Evolutionary conservation across 345 rosid genomes (phyloP).

Genomic region (Linum usitatissimum): DNA sequence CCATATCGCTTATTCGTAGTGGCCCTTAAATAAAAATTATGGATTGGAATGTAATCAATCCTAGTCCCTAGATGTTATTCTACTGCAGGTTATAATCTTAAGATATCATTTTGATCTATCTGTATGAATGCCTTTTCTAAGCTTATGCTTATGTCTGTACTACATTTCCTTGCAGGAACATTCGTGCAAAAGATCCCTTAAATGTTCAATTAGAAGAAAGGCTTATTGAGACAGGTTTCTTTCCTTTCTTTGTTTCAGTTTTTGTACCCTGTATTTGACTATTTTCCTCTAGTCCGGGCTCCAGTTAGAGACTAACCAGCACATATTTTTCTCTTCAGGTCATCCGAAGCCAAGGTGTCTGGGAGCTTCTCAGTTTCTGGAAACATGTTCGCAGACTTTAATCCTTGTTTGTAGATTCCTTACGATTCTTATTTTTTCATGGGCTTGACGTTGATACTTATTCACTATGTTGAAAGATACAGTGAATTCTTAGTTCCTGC

Average conservation of each 20-base stretch:
- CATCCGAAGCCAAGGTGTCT: conserved; percentile 29
- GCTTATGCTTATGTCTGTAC: neutral
- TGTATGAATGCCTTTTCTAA: neutral
- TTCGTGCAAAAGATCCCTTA: conserved; percentile 32
- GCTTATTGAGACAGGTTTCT: conserved; percentile 37
- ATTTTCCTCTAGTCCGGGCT: neutral
- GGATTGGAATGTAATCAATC: neutral
- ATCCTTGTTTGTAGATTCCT: conserved; percentile 96
- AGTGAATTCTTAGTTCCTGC: neutral
- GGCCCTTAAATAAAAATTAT: neutral
- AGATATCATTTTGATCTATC: too few species aligned
- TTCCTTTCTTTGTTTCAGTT: neutral
- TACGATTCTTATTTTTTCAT: conserved; percentile 10
- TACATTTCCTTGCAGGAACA: conserved; percentile 38
- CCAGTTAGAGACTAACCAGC: neutral
- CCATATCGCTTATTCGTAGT: neutral
- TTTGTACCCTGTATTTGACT: neutral
- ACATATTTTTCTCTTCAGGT: conserved; percentile 5
- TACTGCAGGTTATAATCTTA: neutral
- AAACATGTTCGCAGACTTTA: conserved; percentile 56
- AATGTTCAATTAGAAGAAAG: conserved; percentile 52
- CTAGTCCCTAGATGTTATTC: too few species aligned
- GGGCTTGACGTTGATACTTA: neutral
- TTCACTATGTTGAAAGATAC: neutral
- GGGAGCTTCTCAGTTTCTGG: conserved; percentile 32